phyloP scores from a whole-genome alignment of 306 rosid genomes.

The Abrus precatorius region DNA sequence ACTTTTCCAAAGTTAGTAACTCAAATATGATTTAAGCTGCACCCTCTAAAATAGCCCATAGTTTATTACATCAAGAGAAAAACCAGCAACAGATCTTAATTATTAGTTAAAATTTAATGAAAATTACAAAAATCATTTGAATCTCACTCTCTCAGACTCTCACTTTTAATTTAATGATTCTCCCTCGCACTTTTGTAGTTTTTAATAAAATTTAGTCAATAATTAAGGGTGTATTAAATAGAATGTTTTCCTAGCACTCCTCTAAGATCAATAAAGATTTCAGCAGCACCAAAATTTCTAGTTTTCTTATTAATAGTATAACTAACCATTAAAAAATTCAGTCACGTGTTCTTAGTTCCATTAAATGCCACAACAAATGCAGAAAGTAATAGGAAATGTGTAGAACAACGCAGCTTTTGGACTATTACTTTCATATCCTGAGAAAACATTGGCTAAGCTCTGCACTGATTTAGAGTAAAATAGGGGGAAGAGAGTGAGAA shows the following conservation, averaged over 20 bases:
- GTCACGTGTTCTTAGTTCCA: slow-evolving; percentile 30
- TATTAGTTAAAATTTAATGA: too few species aligned
- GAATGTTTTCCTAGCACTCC: too few species aligned
- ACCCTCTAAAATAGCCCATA: slow-evolving; percentile 14
- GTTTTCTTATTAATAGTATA: slow-evolving; percentile 11
- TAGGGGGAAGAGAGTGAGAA: neutral
- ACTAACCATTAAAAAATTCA: slow-evolving; percentile 26
- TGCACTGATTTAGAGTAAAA: neutral
- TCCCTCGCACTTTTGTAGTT: too few species aligned
- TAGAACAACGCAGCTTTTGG: slow-evolving; percentile 22
- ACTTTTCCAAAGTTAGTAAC: too few species aligned
- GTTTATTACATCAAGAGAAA: neutral
- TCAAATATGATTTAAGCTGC: too few species aligned
- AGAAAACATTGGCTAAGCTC: slow-evolving; percentile 39
- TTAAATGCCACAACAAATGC: slow-evolving; percentile 31
- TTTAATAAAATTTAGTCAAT: too few species aligned
- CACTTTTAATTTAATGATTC: too few species aligned
- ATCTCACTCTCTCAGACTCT: too few species aligned
- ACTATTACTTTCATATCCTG: slow-evolving; percentile 20
- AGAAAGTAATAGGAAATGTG: slow-evolving; percentile 26
- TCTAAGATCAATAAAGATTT: neutral
- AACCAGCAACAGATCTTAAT: too few species aligned
- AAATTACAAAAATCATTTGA: too few species aligned
- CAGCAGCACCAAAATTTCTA: slow-evolving; percentile 11
- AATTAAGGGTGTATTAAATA: too few species aligned